Evolutionary conservation across 345 rosid species (phyloP).

Genomic region (Reutealis trisperma): DNA sequence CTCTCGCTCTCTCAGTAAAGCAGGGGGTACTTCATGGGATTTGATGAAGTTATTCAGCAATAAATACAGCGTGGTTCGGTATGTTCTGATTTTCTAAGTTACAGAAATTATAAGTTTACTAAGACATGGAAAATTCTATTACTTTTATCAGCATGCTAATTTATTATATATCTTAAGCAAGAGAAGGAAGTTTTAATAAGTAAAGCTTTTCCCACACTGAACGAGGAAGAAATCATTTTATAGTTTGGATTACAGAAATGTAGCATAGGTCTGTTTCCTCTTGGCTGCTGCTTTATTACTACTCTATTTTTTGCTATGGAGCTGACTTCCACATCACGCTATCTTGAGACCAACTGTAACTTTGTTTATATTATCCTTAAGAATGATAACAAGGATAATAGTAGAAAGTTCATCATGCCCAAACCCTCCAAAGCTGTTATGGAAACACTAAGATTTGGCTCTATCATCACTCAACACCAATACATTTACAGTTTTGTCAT

Average conservation of each 20-base stretch:
- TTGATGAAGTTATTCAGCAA: constrained; percentile 85
- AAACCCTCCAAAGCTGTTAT: too few species aligned
- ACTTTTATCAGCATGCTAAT: neutral
- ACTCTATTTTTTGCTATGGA: too few species aligned
- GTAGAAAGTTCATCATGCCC: too few species aligned
- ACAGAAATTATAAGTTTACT: neutral
- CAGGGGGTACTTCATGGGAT: constrained; percentile 73
- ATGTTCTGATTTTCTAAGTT: constrained; percentile 3
- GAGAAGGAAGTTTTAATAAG: neutral
- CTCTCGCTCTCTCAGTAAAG: constrained; percentile 50
- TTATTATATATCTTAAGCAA: neutral
- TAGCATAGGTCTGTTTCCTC: neutral
- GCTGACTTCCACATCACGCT: too few species aligned
- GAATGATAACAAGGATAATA: too few species aligned
- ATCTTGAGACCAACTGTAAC: too few species aligned
- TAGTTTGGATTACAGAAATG: neutral
- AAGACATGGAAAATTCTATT: neutral
- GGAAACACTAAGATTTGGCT: too few species aligned
- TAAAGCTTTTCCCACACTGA: neutral
- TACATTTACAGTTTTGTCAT: too few species aligned
- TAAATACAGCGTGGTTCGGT: constrained; percentile 82
- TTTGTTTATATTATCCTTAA: too few species aligned
- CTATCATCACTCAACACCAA: too few species aligned
- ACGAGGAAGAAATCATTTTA: neutral
- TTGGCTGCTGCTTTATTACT: too few species aligned